A percentile compares a stretch with the other conserved stretches of the same genome.
Evolutionary conservation across 371 early-diverging fungal genomes (phyloP).

Genomic region (Mucor sp.): DNA sequence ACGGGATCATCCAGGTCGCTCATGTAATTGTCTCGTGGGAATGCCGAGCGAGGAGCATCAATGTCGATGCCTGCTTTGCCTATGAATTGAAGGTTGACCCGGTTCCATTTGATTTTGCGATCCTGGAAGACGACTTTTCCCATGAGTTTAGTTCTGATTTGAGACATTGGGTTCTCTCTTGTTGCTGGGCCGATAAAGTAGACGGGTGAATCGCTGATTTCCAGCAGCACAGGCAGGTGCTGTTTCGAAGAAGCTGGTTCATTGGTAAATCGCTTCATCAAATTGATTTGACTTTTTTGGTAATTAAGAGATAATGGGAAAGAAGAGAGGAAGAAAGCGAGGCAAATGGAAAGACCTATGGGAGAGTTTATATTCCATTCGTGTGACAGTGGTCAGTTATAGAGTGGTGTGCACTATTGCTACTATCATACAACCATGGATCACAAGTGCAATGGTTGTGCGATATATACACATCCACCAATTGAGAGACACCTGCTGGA

Average conservation of each 20-base stretch:
- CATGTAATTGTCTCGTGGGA: conserved; percentile 13
- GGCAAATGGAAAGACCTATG: not conserved
- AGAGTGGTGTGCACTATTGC: not conserved
- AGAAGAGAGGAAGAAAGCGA: not conserved
- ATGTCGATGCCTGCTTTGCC: conserved; percentile 46
- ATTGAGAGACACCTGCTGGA: too few species aligned
- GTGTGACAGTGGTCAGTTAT: conserved; percentile 12
- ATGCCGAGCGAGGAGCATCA: conserved; percentile 21
- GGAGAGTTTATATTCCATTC: conserved; percentile 1
- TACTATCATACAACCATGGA: not conserved
- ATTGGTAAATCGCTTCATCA: conserved; percentile 27
- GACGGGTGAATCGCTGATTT: conserved; percentile 32
- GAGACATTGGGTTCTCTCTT: conserved; percentile 47
- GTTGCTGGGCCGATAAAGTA: conserved; percentile 49
- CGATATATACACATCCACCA: too few species aligned
- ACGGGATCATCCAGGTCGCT: conserved; percentile 14
- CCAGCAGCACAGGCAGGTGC: conserved; percentile 22
- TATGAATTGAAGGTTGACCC: conserved; percentile 43
- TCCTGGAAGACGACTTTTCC: conserved; percentile 44
- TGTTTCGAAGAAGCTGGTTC: conserved; percentile 10
- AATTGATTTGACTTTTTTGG: not conserved
- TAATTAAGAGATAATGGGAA: not conserved
- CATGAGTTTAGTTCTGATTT: conserved; percentile 40
- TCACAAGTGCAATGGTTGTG: not conserved
- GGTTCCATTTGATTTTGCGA: conserved; percentile 49